phyloP scores from a whole-genome alignment of 805 yeast species.

The Wickerhamiella cacticola region DNA sequence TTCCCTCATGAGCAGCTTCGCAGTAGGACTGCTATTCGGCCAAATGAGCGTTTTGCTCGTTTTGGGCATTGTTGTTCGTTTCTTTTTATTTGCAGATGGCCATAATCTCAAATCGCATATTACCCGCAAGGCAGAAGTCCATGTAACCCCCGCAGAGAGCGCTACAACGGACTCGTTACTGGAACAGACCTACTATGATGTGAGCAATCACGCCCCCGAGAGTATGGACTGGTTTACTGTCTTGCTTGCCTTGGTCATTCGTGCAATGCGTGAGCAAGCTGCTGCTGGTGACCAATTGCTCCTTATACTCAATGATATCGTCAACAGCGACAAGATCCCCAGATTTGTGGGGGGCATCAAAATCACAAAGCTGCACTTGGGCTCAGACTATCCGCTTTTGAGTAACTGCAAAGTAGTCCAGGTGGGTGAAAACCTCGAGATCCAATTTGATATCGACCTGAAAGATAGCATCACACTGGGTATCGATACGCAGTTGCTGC shows the following conservation, averaged over 20 bases:
- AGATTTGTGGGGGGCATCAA: slow-evolving; percentile 67
- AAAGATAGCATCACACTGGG: slow-evolving; percentile 75
- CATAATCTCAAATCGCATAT: slow-evolving; percentile 21
- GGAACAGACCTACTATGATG: slow-evolving; percentile 88
- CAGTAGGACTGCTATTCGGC: slow-evolving; percentile 32
- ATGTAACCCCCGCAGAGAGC: slow-evolving; percentile 23
- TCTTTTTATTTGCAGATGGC: slow-evolving; percentile 33
- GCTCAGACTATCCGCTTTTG: slow-evolving; percentile 90
- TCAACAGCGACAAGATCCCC: slow-evolving; percentile 45
- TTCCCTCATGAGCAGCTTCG: slow-evolving; percentile 24
- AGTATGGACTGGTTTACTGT: slow-evolving; percentile 96
- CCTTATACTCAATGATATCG: slow-evolving; percentile 39
- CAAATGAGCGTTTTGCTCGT: slow-evolving; percentile 33
- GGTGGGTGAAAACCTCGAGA: slow-evolving; percentile 39
- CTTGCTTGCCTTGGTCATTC: slow-evolving; percentile 76
- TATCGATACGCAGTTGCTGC: slow-evolving; percentile 57
- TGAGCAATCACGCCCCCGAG: slow-evolving; percentile 74
- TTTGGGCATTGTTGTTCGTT: slow-evolving; percentile 30
- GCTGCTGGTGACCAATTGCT: slow-evolving; percentile 71
- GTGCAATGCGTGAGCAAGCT: slow-evolving; percentile 84
- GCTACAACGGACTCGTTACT: slow-evolving; percentile 38
- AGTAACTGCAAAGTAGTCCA: slow-evolving; percentile 72
- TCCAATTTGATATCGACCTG: slow-evolving; percentile 76
- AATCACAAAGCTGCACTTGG: slow-evolving; percentile 81
- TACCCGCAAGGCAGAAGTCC: slow-evolving; percentile 16